A percentile compares a stretch with the other conserved stretches of the same genome.
Conservation (phyloP, 495 filamentous ascomycete genomes). For the Xylaria intraflava region DNA sequence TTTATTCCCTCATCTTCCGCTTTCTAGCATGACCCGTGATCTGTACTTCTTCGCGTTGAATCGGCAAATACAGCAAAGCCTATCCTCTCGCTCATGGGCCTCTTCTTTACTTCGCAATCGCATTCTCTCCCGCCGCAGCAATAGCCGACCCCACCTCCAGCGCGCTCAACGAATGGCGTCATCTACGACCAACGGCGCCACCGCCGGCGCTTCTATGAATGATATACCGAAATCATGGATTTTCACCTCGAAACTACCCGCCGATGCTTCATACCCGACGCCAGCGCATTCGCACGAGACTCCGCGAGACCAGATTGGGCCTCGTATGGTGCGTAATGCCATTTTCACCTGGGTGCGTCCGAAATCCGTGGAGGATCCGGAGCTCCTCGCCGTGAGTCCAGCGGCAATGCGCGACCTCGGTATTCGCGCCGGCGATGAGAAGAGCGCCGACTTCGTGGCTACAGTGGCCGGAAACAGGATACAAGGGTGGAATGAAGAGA, state of each 20-base stretch:
- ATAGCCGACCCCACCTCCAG: constrained; percentile 6
- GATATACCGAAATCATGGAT: constrained; percentile 79
- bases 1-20: no score
- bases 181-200: constrained; percentile 21
- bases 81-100: not conserved
- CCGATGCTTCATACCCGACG: constrained; percentile 74
- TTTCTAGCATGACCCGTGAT: not conserved
- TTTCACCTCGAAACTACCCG: constrained; percentile 72
- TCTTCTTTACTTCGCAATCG: not conserved
- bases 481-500: constrained; percentile 52
- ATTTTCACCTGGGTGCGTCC: constrained; percentile 89
- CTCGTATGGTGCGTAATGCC: constrained; percentile 77
- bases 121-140: not conserved
- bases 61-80: not conserved
- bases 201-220: constrained; percentile 42
- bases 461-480: constrained; percentile 77
- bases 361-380: constrained; percentile 57
- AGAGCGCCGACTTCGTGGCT: constrained; percentile 66
- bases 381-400: constrained; percentile 72
- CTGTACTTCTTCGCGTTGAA: not conserved
- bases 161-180: constrained; percentile 19
- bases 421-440: constrained; percentile 56
- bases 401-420: constrained; percentile 75
- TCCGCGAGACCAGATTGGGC: constrained; percentile 65
- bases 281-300: constrained; percentile 73